Evolutionary conservation across 2,329 filamentous ascomycete genomes (phyloP).

Genomic region (Podosphaera aphanis): DNA sequence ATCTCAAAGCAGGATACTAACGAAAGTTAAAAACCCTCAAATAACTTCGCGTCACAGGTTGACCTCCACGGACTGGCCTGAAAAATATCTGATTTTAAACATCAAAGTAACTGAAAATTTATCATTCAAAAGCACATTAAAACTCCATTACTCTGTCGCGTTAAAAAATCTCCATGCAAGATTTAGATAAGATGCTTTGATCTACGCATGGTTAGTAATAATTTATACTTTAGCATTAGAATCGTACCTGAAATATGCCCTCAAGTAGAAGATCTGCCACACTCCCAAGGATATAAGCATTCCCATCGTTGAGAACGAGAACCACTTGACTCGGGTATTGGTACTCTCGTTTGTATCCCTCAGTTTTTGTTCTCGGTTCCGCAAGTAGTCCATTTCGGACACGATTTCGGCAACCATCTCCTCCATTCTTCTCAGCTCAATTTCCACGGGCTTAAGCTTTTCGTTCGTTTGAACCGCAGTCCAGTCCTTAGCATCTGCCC

Average conservation of each 20-base stretch:
- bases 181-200: slow-evolving; percentile 45
- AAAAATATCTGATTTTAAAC: too few species aligned
- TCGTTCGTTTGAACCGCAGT: slow-evolving; percentile 84
- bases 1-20: too few species aligned
- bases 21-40: too few species aligned
- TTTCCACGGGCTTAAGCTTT: slow-evolving; percentile 94
- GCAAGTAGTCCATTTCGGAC: slow-evolving; percentile 86
- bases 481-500: slow-evolving; percentile 66
- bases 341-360: slow-evolving; percentile 99
- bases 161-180: neutral
- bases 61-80: too few species aligned
- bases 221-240: neutral
- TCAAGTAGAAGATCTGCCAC: slow-evolving; percentile 95
- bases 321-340: slow-evolving; percentile 97
- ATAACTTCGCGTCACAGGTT: too few species aligned
- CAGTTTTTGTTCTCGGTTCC: slow-evolving; percentile 74
- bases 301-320: slow-evolving; percentile 80
- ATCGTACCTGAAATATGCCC: slow-evolving; percentile 74
- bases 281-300: slow-evolving; percentile 71
- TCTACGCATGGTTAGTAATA: slow-evolving; percentile 16
- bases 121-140: too few species aligned
- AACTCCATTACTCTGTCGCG: neutral
- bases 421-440: slow-evolving; percentile 77
- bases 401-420: slow-evolving; percentile 80
- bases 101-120: too few species aligned